Base-by-base conservation (phyloP, 805 yeast genomes). In the Millerozyma miso region DNA sequence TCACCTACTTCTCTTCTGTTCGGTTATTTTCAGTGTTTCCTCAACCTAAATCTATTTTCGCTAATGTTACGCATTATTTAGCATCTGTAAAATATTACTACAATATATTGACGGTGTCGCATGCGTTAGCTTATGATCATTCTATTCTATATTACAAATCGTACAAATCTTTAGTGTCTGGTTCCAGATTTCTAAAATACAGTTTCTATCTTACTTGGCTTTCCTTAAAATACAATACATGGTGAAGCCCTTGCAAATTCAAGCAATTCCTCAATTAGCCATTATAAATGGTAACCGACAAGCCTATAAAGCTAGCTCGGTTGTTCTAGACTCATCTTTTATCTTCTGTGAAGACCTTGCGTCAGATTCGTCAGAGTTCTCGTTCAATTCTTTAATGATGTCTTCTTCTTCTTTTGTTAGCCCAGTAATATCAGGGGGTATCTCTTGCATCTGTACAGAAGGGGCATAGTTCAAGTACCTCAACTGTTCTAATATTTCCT, bases 391-490 rank as follows among this genome's bases (percentile, higher is more conserved):
- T 33, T 56, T 46, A 14, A 70, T 63, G 2, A 58, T 49, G 13
- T 59, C 61, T 37, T 70, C 74, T 48, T 70, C 74, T 38, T 71
- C 75, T 32, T 68, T 67, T 2, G 73, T 69, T 34, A 69, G 54
- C 12, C 74, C 74, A 6, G 69, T 53, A 16, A 71, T 51, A 45
- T 71, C 74, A 1, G 97, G 97, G 2, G 97, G 97, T 5, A 88
- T 79, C 48, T 87, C 91, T 47, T 76, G 82, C 95, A 90, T 88
- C 51, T 87, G 85, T 6, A 93, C 98, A 52, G 95, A 83, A 10
- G 99, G 99, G 0, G 98, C 98, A 39, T 90, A 90, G 53, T 86
- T 87, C 44, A 91, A 63, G 55, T 73, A 84, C 50, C 97, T 65
- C 38, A 91, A 68, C 58, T 86, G 88, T 63, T 91, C 97, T 53